phyloP scores from a whole-genome alignment of 2,329 filamentous ascomycete species.

The Akanthomyces uredinophilus region DNA sequence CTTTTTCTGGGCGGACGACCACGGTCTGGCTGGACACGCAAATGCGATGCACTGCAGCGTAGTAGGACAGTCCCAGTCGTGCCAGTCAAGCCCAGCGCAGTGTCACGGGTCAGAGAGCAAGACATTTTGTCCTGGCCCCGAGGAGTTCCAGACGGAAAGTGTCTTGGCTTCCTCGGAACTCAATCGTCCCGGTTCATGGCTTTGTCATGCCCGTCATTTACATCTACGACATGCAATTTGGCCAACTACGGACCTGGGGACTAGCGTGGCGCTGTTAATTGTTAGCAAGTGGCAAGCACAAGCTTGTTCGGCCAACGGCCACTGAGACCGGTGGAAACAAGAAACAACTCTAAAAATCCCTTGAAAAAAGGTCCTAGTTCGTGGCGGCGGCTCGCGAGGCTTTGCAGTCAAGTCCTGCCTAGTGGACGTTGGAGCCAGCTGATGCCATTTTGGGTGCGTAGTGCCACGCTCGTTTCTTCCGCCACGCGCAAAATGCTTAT shows the following conservation, averaged over 20 bases:
- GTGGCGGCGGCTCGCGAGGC: too few species aligned
- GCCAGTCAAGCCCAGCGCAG: too few species aligned
- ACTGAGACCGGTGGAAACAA: not conserved
- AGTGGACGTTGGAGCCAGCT: not conserved
- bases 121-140: not conserved
- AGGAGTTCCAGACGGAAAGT: not conserved
- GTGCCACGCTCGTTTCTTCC: not conserved
- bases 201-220: not conserved
- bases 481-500: not conserved
- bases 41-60: not conserved
- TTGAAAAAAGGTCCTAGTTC: too few species aligned
- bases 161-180: not conserved
- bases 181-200: not conserved
- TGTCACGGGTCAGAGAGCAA: not conserved
- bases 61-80: not conserved
- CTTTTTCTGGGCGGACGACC: not conserved
- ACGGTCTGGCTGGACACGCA: not conserved
- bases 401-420: not conserved
- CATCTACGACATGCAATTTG: not conserved
- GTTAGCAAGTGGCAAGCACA: not conserved
- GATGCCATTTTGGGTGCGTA: not conserved
- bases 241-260: not conserved
- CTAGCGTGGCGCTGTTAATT: not conserved
- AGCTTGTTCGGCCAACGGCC: too few species aligned
- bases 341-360: not conserved